A percentile compares a stretch with the other conserved stretches of the same genome.
Conservation (phyloP, 108 stramenopile species). For the Skeletonema marinoi region DNA sequence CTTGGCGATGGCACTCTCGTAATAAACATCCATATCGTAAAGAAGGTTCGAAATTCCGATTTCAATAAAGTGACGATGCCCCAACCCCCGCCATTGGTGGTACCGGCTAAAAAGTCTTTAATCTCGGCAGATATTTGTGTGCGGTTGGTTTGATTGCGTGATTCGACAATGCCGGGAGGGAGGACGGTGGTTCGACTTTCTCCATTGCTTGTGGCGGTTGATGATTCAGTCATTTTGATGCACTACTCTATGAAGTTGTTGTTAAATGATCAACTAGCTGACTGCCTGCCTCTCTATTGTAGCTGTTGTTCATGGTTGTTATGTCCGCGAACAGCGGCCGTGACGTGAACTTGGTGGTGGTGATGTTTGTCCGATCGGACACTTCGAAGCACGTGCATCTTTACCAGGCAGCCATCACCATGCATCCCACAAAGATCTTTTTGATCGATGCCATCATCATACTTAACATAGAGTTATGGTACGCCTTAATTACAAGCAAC, state of each 20-base stretch:
- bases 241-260: too few species aligned
- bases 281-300: too few species aligned
- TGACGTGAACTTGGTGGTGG: too few species aligned
- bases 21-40: constrained; percentile 67
- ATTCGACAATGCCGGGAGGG: constrained; percentile 44
- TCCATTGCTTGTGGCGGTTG: neutral
- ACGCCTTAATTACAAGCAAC: neutral
- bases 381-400: too few species aligned
- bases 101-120: constrained; percentile 44
- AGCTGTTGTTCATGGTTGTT: too few species aligned
- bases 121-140: constrained; percentile 47
- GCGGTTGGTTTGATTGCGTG: constrained; percentile 30
- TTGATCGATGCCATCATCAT: too few species aligned
- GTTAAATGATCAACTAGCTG: too few species aligned
- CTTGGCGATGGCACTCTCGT: constrained; percentile 71
- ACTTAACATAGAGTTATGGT: too few species aligned
- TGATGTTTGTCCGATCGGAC: too few species aligned
- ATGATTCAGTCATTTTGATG: neutral
- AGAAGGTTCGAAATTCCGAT: constrained; percentile 57
- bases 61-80: neutral
- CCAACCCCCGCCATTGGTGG: constrained; percentile 16
- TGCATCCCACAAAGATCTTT: too few species aligned
- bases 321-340: too few species aligned
- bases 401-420: too few species aligned
- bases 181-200: constrained; percentile 47